Base-by-base conservation (phyloP, 192 early-diverging fungal species). In the Spizellomyces punctatus region DNA sequence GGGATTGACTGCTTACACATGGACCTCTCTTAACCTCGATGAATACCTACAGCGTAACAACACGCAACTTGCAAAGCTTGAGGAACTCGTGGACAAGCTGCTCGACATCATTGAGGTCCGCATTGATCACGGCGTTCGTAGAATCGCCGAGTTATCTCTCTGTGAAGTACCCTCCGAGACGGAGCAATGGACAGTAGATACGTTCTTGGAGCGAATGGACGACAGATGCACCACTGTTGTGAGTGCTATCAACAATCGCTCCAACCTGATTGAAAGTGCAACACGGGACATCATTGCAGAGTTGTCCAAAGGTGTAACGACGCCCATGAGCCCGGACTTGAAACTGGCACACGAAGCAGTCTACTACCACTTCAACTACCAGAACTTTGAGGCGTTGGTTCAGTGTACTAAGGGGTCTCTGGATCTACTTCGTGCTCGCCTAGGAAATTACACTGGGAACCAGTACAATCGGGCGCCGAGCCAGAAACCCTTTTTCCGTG, bases 151-250 rank as follows among this genome's bases (percentile, higher is more conserved):
- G 61, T 67, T 88, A 22, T 80, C 80, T 3, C 75, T 88, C n/a
- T 76, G 74, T 43, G 83, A 88, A 50, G 82, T 85, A 4, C 87
- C 87, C 4, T 60, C 61, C 17, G 87, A 88, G 42, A 69, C 27
- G 22, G 85, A 88, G 71, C 87, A 88, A 66, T 88, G 87, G 87
- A 87, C 86, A 0, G 82, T 88, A 27, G 87, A 88, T 10, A 63
- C 61, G 16, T 88, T 88, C 65, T 59, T 86, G 22, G 86, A 88
- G 56, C 75, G 74, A 62, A 88, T 86, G 4, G 87, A 88, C 63
- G 74, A 72, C 22, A 73, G 87, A 10, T 88, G 87, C 68, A 45
- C 72, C 0, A 72, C 59, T 41, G 81, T 88, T 10, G 63, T 84
- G 10, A 64, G 75, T 44, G 71, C 58, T 17, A 88, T 88, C 72